phyloP scores from a whole-genome alignment of 139 green algal species.

The Coccomyxa sp. region DNA sequence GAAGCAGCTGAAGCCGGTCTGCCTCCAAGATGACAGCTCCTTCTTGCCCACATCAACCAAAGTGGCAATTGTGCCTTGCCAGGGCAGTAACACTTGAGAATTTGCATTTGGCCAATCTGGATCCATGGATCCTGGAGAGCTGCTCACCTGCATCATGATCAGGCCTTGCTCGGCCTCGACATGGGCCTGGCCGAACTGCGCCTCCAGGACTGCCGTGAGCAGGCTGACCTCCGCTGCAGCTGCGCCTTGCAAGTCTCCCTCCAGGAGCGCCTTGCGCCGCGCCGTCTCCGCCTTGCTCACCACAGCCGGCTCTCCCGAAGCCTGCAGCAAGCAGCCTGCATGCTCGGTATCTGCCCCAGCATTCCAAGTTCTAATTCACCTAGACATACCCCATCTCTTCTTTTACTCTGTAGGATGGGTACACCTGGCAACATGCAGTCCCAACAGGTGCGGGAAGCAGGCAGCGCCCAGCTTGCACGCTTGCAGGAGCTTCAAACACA shows the following conservation, averaged over 20 bases:
- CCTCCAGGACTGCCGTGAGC: slow-evolving; percentile 54
- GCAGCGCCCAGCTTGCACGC: background rate
- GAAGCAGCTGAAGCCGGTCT: background rate
- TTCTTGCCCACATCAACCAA: background rate
- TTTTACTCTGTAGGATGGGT: background rate
- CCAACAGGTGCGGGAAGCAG: background rate
- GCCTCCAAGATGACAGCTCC: background rate
- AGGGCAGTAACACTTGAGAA: too few relatives aligned
- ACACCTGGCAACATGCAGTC: background rate
- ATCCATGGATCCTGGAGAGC: background rate
- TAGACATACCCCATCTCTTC: too few relatives aligned
- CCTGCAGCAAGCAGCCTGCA: slow-evolving; percentile 15
- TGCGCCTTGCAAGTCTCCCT: slow-evolving; percentile 7
- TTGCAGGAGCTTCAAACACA: background rate
- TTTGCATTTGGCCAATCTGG: background rate
- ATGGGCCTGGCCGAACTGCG: slow-evolving; percentile 69
- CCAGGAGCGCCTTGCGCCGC: slow-evolving; percentile 23
- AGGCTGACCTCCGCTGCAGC: slow-evolving; percentile 52
- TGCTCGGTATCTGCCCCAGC: background rate
- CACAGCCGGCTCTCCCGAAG: slow-evolving; percentile 41
- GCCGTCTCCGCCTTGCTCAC: slow-evolving; percentile 41
- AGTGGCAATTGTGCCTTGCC: background rate
- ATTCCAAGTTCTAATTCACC: background rate
- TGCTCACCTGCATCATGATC: slow-evolving; percentile 44
- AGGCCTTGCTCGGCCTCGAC: slow-evolving; percentile 45